Base-by-base conservation (phyloP, 2,329 filamentous ascomycete species). In the Teratosphaeria pseudoeucalypti region DNA sequence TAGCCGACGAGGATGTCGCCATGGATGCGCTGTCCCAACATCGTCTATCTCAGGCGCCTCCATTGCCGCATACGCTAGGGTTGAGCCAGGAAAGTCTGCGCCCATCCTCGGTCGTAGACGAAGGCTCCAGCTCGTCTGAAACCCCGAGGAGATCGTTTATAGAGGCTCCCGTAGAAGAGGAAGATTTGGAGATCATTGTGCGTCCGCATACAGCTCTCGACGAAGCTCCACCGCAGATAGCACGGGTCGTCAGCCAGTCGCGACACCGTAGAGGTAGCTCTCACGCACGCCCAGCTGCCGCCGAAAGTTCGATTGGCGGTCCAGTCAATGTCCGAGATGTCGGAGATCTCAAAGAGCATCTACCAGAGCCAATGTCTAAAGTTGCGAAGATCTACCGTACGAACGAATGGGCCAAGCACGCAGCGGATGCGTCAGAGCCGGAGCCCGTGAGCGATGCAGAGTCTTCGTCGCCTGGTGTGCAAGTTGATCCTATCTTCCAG, bases 371-470 rank as follows among this genome's bases (percentile, higher is more conserved):
- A 12, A 74, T 91, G 37, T 94, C 91, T 1, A 86, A 84, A 62
- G 82, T 95, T 9, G 87, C 91, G 1, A 78, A 90, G 71, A 89
- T 88, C 0, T 95, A 94, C 70, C 84, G 92, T 60, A 96, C 91
- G 1, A 95, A 95, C 64, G 92, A 97, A 75, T 97, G 92, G 92
- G 90, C 91, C 0, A 96, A 96, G 72, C 90, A 96, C 72, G 79
- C 96, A 11, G 91, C 92, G 6, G 92, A 96, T 16, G 81, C 84
- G 1, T 77, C 81, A 27, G 69, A 83, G 3, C 59, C 69, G 4
- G 65, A 66, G 39, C 63, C 65, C 19, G 62, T 64, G 10, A 70
- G 72, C 3, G 61, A 64, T 37, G 29, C 52, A 10, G 56, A 49
- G 6, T 70, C 73, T 2, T 65, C 66, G 64, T 79, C 71, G 69